Evolutionary conservation across 495 filamentous ascomycete genomes (phyloP), one percentile per base, ranked within the genome.

Genomic region (Chlorociboria aeruginascens): DNA sequence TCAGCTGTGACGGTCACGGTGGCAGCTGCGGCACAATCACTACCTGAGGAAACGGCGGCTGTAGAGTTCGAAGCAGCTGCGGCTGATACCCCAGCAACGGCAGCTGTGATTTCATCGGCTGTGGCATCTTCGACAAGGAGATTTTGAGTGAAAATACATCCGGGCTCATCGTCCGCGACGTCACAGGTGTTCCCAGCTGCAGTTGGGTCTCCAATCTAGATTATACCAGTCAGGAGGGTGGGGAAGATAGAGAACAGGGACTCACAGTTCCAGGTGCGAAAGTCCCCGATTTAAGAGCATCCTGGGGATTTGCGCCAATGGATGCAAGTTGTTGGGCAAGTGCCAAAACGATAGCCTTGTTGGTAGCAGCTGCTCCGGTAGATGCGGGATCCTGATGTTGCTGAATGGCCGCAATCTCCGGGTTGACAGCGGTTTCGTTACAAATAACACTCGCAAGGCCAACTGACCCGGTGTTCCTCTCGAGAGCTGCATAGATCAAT

Each of bases 381-480:
- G 69, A 74, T 20, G 72, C 78, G 33, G 74, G 78, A 61, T 79
- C 78, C 58, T 85, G 78, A 61, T 82, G 79, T 61, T 82, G 81
- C 31, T 69, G 62, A 54, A 86, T 61, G 29, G 70, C 72, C 8
- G 68, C 69, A 46, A 86, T 83, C 65, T 86, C 81, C 34, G 79
- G 75, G 66, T 85, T 86, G 59, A 72, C 70, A 16, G 79, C 77
- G 13, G 72, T 72, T 45, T 69, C 69, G 13, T 48, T 63, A 65
- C 79, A 83, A 43, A 64, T 53, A 9, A 63, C 70, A 43, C 69
- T 75, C 6, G 67, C 69, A 32, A 68, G 58, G 29, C 78, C 79
- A 46, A 83, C 77, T 11, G 52, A 52, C 8, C 62, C 67, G 11
- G 79, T 82, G 63, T 83, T 83, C 39, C 78, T 69, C 64, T 83